These are phyloP conservation scores for Phytophthora rubi DNA, from an alignment of 352 stramenopile genomes.

Conservation along the genomic window DNA sequence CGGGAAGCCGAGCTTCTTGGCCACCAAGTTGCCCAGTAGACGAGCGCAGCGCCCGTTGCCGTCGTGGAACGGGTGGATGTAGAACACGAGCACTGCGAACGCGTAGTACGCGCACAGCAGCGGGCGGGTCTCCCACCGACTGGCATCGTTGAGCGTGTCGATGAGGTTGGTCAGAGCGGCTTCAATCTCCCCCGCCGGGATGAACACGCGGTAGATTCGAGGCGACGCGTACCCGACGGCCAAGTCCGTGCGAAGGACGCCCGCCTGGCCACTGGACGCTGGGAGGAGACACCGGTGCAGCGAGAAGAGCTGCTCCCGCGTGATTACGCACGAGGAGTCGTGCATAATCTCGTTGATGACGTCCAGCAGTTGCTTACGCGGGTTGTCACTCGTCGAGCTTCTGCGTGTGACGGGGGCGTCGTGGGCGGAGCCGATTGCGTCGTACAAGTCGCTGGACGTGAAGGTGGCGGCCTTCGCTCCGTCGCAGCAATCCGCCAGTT, in stretches of 20 bases:
- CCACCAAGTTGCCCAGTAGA: constrained; percentile 75
- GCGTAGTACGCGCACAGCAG: constrained; percentile 80
- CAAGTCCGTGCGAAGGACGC: constrained; percentile 57
- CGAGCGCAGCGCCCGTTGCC: constrained; percentile 82
- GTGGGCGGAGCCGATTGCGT: constrained; percentile 70
- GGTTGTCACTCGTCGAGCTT: constrained; percentile 21
- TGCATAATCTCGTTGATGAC: constrained; percentile 74
- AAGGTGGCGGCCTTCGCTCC: constrained; percentile 43
- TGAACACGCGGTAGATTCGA: constrained; percentile 84
- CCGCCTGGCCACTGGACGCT: constrained; percentile 48
- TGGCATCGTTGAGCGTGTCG: constrained; percentile 50
- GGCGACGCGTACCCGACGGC: constrained; percentile 80
- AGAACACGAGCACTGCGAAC: constrained; percentile 84
- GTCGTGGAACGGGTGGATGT: constrained; percentile 88
- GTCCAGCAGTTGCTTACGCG: constrained; percentile 53
- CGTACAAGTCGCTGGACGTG: constrained; percentile 77
- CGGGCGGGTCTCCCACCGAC: constrained; percentile 51
- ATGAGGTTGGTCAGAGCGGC: constrained; percentile 54
- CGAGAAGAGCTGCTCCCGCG: constrained; percentile 62
- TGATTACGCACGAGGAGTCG: constrained; percentile 58
- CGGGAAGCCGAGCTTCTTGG: constrained; percentile 75
- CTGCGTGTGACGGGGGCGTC: constrained; percentile 32
- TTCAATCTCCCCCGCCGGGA: constrained; percentile 68
- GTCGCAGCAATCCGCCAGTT: constrained; percentile 52
- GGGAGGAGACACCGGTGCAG: constrained; percentile 67